Conservation (phyloP, 805 yeast species). For the Metschnikowia orientalis region DNA sequence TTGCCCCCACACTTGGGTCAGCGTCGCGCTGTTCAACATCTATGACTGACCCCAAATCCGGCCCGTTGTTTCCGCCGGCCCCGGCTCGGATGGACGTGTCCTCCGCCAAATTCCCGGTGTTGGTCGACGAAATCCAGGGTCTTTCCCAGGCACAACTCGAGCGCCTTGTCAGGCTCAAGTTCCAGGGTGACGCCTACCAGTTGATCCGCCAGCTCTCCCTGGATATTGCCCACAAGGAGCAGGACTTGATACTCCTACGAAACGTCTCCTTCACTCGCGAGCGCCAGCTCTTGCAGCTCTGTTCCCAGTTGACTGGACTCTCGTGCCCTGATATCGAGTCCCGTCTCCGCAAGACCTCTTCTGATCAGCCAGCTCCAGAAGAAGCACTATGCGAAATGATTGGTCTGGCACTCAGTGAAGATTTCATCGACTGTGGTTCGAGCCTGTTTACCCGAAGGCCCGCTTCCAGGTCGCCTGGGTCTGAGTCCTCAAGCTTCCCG, state of each 20-base stretch:
- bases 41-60: constrained; percentile 1
- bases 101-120: too few relatives aligned
- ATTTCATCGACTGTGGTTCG: too few relatives aligned
- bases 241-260: constrained; percentile 39
- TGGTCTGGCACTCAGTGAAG: constrained; percentile 19
- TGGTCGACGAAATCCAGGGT: constrained; percentile 21
- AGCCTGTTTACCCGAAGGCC: too few relatives aligned
- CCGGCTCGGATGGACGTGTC: too few relatives aligned
- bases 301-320: constrained; percentile 35
- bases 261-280: constrained; percentile 31
- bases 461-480: too few relatives aligned
- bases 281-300: constrained; percentile 28
- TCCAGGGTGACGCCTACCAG: constrained; percentile 22
- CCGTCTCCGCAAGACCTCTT: constrained; percentile 18
- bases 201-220: constrained; percentile 45
- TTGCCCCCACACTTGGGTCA: too few relatives aligned
- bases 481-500: too few relatives aligned
- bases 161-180: constrained; percentile 23
- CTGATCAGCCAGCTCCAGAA: constrained; percentile 5
- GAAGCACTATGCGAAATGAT: constrained; percentile 26
- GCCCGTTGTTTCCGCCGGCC: not conserved
- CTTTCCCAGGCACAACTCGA: constrained; percentile 20
- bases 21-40: too few relatives aligned
- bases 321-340: constrained; percentile 34
- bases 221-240: constrained; percentile 46